Base-by-base conservation (phyloP, 23 red algal genomes). In the Gracilariopsis chorda region DNA sequence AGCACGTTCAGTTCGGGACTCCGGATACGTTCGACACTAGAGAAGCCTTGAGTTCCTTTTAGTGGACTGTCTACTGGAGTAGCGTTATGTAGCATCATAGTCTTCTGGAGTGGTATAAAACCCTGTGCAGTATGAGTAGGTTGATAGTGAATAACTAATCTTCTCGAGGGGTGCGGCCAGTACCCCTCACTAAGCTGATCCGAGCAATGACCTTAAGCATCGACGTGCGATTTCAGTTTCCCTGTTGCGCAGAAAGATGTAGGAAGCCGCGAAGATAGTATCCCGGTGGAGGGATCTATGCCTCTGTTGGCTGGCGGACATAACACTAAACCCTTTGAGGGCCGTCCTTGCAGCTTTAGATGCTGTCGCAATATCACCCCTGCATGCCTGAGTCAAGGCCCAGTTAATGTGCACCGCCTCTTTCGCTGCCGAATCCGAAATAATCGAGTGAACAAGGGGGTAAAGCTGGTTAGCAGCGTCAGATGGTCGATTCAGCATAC, bases 351-450 rank as follows among this genome's bases (percentile, higher is more conserved):
- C 87, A 4, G 87, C 88, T 29, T 75, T 52, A 33, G 77, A 65
- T 9, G 88, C 88, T 29, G 58, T 55, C 20, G 24, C 68, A 52
- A 91, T 35, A 44, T 91, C 88, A 45, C 77, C 88, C 46, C 60
- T 69, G 47, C 74, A 63, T 9, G 51, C 77, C 17, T 91, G 75
- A 8, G 88, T 45, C 7, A 91, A 74, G 7, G 88, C 88, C 56
- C 57, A 65, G 21, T 91, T 91, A 63, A 91, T 75, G 14, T 40
- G 82, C 2, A 75, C 88, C 2, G 75, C 88, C 61, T 91, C 88
- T 28, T 56, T 68, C 13, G 57, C 23, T 28, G 45, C 43, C 21
- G 58, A 68, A 48, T 82, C 74, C 5, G 74, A 48, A 25, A 51
- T 74, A 51, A 16, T 82, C n/a, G 71, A 35, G 32, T 51, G 46